Conservation (phyloP, 345 rosid genomes). For the Cardamine occulta region DNA sequence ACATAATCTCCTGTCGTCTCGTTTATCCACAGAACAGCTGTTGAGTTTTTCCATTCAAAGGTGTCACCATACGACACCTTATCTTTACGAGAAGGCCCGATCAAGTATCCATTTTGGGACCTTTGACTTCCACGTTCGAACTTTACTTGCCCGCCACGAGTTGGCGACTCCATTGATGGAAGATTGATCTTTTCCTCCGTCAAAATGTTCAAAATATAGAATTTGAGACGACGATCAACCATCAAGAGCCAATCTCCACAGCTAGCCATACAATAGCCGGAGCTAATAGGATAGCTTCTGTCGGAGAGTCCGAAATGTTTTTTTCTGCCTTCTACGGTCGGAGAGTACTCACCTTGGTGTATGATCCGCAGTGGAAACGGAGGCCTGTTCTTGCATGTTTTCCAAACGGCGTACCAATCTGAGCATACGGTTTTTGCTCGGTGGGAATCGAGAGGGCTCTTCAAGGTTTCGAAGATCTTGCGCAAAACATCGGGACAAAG, state of each 20-base stretch:
- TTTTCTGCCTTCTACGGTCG: background rate
- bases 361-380: background rate
- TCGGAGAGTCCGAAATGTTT: background rate
- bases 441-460: slow-evolving; percentile 17
- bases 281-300: too few relatives aligned
- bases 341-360: slow-evolving; percentile 18
- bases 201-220: background rate
- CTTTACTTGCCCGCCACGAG: background rate
- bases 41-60: background rate
- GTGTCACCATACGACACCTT: background rate
- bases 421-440: slow-evolving; percentile 24
- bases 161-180: slow-evolving; percentile 12
- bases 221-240: background rate
- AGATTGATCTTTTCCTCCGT: slow-evolving; percentile 2
- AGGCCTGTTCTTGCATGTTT: slow-evolving; percentile 14
- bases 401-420: slow-evolving; percentile 16
- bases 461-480: slow-evolving; percentile 7
- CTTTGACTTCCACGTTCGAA: background rate
- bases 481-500: background rate
- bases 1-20: slow-evolving; percentile 4
- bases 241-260: background rate
- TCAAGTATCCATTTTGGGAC: background rate
- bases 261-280: slow-evolving; percentile 10
- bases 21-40: slow-evolving; percentile 26
- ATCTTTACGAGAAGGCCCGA: background rate